Evolutionary conservation across 345 rosid species (phyloP).

Genomic region (Citrus trifoliata): DNA sequence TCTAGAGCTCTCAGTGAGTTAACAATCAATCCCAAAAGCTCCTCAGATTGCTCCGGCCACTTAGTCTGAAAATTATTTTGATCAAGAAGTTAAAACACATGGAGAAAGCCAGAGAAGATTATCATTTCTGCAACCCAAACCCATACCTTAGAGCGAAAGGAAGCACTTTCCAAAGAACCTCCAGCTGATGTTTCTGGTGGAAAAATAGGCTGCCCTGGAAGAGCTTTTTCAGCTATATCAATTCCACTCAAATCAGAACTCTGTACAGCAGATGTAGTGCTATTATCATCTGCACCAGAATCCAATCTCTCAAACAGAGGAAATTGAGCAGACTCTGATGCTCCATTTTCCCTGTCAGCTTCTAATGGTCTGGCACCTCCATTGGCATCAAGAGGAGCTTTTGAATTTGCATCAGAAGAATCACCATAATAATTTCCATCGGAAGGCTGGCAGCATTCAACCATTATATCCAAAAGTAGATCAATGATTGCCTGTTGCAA

Average conservation of each 20-base stretch:
- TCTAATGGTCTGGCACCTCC: conserved; percentile 50
- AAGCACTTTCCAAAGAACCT: conserved; percentile 51
- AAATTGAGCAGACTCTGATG: conserved; percentile 52
- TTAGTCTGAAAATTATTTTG: conserved; percentile 61
- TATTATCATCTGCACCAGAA: conserved; percentile 62
- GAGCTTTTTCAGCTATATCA: conserved; percentile 45
- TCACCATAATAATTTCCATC: conserved; percentile 62
- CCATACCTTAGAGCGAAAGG: conserved; percentile 71
- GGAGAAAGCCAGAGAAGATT: conserved; percentile 15
- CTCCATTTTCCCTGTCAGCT: conserved; percentile 66
- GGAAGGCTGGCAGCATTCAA: conserved; percentile 96
- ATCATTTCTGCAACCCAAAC: conserved; percentile 11
- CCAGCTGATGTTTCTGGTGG: conserved; percentile 66
- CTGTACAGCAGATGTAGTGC: conserved; percentile 63
- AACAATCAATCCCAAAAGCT: conserved; percentile 91
- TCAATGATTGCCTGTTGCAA: conserved; percentile 99
- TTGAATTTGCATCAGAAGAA: conserved; percentile 42
- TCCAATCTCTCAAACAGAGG: conserved; percentile 70
- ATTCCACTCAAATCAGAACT: conserved; percentile 61
- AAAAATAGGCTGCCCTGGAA: conserved; percentile 53
- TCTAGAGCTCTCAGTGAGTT: conserved; percentile 93
- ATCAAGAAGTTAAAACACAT: conserved; percentile 21
- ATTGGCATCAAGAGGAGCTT: conserved; percentile 45
- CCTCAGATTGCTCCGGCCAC: conserved; percentile 99
- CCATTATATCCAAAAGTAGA: conserved; percentile 93